Conservation (phyloP, 2,329 filamentous ascomycete species). For the Metarhizium album region DNA sequence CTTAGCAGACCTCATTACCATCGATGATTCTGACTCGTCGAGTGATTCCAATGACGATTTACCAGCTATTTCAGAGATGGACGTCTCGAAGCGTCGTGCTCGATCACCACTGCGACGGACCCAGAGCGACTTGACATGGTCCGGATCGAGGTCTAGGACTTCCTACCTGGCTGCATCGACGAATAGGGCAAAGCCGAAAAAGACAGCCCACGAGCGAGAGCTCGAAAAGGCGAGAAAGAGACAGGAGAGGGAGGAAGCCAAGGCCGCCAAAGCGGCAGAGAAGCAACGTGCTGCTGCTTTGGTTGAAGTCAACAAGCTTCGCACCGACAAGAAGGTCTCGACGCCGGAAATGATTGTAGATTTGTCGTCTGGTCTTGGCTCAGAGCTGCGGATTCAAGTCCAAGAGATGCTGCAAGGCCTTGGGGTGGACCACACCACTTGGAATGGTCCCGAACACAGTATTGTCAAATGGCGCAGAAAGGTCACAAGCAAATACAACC, state of each 20-base stretch:
- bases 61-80: constrained; percentile 34
- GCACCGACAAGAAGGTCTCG: constrained; percentile 62
- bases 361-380: constrained; percentile 46
- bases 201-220: constrained; percentile 5
- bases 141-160: constrained; percentile 13
- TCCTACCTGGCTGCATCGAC: constrained; percentile 24
- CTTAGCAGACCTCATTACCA: constrained; percentile 19
- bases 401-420: constrained; percentile 40
- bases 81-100: constrained; percentile 16
- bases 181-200: constrained; percentile 36
- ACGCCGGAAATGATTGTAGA: constrained; percentile 70
- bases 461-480: constrained; percentile 61
- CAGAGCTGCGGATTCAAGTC: constrained; percentile 33
- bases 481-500: constrained; percentile 51
- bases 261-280: constrained; percentile 50
- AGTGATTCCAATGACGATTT: constrained; percentile 35
- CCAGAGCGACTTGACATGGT: constrained; percentile 19
- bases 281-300: constrained; percentile 56
- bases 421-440: constrained; percentile 34
- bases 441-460: constrained; percentile 35
- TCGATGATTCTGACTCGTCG: constrained; percentile 25
- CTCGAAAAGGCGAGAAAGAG: constrained; percentile 45
- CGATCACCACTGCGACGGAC: constrained; percentile 18
- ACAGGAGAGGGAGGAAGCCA: constrained; percentile 46
- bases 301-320: constrained; percentile 62